Evolutionary conservation across 179 eudicot species (phyloP).

Genomic region (Camellia oleifera): DNA sequence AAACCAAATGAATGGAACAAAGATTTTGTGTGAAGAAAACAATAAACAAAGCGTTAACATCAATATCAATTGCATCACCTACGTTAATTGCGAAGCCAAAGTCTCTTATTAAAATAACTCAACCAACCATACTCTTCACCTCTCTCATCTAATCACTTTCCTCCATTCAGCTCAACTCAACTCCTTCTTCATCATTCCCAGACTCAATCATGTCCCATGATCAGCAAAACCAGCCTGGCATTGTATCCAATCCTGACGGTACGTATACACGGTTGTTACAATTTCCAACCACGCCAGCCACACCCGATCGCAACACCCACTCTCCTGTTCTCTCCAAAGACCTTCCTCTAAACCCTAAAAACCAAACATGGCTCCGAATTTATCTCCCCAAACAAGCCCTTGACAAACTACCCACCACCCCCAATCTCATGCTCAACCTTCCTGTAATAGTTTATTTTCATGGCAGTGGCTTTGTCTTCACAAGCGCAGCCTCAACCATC

Average conservation of each 20-base stretch:
- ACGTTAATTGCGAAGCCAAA: too few species aligned
- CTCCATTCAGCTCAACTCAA: too few species aligned
- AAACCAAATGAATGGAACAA: too few species aligned
- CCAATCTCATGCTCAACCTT: slow-evolving; percentile 8
- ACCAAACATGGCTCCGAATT: slow-evolving; percentile 35
- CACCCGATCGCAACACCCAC: background rate
- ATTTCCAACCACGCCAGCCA: background rate
- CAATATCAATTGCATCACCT: too few species aligned
- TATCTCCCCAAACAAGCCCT: slow-evolving; percentile 24
- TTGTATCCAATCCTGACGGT: background rate
- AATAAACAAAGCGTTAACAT: too few species aligned
- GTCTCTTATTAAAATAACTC: too few species aligned
- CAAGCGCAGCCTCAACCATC: slow-evolving; percentile 14
- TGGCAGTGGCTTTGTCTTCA: slow-evolving; percentile 52
- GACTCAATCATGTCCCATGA: too few species aligned
- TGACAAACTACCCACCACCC: background rate
- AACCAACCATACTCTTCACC: too few species aligned
- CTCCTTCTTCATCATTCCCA: too few species aligned
- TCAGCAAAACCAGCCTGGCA: background rate
- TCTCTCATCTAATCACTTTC: too few species aligned
- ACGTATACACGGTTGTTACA: background rate
- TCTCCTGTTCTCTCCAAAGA: slow-evolving; percentile 38
- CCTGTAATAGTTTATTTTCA: slow-evolving; percentile 43
- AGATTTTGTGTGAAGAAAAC: too few species aligned
- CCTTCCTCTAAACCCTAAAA: slow-evolving; percentile 28